phyloP scores from a whole-genome alignment of 106 monocot species.

The Platanthera guangdongensis region DNA sequence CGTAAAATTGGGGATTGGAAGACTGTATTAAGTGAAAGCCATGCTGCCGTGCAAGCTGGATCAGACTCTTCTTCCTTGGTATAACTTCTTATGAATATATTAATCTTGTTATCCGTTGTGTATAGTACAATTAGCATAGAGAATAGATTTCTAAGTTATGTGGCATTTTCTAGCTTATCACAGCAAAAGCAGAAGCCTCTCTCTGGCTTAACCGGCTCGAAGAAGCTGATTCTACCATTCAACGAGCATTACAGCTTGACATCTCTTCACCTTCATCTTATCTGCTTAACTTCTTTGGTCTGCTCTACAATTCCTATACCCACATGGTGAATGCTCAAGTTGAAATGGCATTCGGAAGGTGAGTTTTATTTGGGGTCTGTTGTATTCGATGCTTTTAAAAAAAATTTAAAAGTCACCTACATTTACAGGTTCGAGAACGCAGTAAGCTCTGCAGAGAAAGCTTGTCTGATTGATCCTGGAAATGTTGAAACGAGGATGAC shows the following conservation, averaged over 20 bases:
- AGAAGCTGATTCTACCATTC: constrained; percentile 38
- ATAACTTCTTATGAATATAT: background rate
- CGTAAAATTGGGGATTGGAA: constrained; percentile 52
- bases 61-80: constrained; percentile 54
- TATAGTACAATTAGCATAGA: background rate
- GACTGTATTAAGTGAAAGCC: constrained; percentile 41
- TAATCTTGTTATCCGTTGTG: background rate
- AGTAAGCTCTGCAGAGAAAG: constrained; percentile 39
- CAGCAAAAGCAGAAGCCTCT: constrained; percentile 53
- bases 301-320: constrained; percentile 40
- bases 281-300: constrained; percentile 31
- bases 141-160: background rate
- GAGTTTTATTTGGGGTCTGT: constrained; percentile 6
- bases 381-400: background rate
- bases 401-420: background rate
- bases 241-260: constrained; percentile 34
- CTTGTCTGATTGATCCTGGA: constrained; percentile 31
- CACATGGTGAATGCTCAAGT: constrained; percentile 53
- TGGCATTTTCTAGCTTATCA: constrained; percentile 31
- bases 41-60: constrained; percentile 54
- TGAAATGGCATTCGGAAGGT: constrained; percentile 78
- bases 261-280: constrained; percentile 10
- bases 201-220: constrained; percentile 46
- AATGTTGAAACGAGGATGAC: constrained; percentile 29
- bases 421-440: constrained; percentile 60